Evolutionary conservation across 257 asterid genomes (phyloP), one percentile per base, ranked within the genome.

Genomic region (Cordia subcordata): DNA sequence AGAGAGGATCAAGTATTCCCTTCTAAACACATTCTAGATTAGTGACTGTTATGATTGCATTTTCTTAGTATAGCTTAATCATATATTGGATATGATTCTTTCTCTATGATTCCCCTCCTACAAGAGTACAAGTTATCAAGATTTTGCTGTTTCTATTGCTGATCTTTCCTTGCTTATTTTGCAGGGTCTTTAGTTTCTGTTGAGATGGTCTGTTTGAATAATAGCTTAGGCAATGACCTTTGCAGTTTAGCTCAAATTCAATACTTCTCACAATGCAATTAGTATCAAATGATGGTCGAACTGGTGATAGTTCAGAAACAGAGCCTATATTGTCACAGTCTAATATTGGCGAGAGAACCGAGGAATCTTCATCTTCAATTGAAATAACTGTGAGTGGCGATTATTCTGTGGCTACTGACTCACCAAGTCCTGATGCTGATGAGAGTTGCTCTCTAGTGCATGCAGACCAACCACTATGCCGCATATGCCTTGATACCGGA

Each of bases 401-500:
- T 68, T 73, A 79, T 64, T 80, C 81, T 68, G 59, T 61, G 39
- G 60, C 83, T 42, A 62, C 68, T 37, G 82, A 59, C 60, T 70
- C 72, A 53, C 66, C 81, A 49, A 59, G 67, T 80, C 64, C 60
- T 49, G 87, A 64, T 62, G 76, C 67, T 60, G 84, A 75, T 49
- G 88, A 81, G 71, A 79, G 63, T 73, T 64, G 72, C 50, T 76
- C 75, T 55, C 75, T 88, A 60, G 87, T 88, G 23, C 72, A 79
- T 42, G 49, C 78, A 8, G 99, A 93, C 70, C 97, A 79, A 67
- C 88, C 92, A 38, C 93, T 84, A 44, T 93, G 99, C 68, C 96
- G 99, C 75, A 93, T 93, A 76, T 93, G 99, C 84, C 87, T 93
- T 64, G 99, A 93, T 37, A 80, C 60, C 18, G 99, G 80, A 93